Conservation (phyloP, 1,284 basidiomycete species). For the Amylostereum areolatum region DNA sequence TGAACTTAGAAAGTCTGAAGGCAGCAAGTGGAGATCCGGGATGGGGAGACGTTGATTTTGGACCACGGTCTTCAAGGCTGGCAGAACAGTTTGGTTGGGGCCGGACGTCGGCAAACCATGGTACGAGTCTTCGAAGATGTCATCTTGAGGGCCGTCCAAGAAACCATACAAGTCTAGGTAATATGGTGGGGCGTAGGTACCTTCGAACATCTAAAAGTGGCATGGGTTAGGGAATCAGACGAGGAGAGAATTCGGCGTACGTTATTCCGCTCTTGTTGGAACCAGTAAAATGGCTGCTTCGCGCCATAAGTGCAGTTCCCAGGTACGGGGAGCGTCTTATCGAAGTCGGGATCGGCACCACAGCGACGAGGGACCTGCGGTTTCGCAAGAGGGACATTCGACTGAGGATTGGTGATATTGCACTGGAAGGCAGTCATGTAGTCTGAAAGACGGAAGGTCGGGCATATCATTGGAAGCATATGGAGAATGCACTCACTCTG, state of each 20-base stretch:
- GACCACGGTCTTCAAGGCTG: slow-evolving; percentile 3
- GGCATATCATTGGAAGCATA: neutral
- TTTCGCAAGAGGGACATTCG: slow-evolving; percentile 37
- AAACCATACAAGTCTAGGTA: slow-evolving; percentile 60
- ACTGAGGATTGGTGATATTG: slow-evolving; percentile 52
- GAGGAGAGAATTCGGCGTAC: slow-evolving; percentile 14
- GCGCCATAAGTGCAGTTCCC: slow-evolving; percentile 63
- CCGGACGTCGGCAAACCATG: slow-evolving; percentile 10
- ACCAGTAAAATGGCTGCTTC: slow-evolving; percentile 66
- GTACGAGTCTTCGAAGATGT: slow-evolving; percentile 51
- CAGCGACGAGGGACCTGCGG: slow-evolving; percentile 25
- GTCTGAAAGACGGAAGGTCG: slow-evolving; percentile 25
- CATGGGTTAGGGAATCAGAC: neutral
- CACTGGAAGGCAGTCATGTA: slow-evolving; percentile 81
- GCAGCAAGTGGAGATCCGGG: neutral
- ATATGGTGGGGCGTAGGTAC: slow-evolving; percentile 44
- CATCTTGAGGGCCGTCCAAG: slow-evolving; percentile 54
- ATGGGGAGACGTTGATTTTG: neutral
- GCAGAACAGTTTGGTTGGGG: slow-evolving; percentile 8
- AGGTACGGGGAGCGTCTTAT: slow-evolving; percentile 18
- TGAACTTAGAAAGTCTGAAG: neutral
- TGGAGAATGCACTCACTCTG: slow-evolving; percentile 29
- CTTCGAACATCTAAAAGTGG: slow-evolving; percentile 47
- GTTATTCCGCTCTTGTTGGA: slow-evolving; percentile 36
- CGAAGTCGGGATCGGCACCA: slow-evolving; percentile 23